phyloP scores from a whole-genome alignment of 345 rosid species.

The Streptanthus diversifolius region DNA sequence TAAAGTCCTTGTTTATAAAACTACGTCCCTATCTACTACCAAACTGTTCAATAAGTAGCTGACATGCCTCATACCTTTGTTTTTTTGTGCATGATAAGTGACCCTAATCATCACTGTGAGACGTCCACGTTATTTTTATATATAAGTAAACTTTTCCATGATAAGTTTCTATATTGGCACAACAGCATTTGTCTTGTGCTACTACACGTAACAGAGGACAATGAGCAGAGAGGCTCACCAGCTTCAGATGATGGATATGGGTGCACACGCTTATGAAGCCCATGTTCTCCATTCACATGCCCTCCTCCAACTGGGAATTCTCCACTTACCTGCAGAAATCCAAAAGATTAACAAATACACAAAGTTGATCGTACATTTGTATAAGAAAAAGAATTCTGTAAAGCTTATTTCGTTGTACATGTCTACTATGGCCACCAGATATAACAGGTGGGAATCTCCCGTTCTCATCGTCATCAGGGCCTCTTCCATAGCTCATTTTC shows the following conservation, averaged over 20 bases:
- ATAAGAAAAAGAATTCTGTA: not conserved
- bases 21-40: not conserved
- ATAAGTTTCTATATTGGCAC: not conserved
- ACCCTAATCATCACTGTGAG: not conserved
- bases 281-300: constrained; percentile 61
- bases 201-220: not conserved
- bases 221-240: constrained; percentile 40
- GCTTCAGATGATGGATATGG: constrained; percentile 87
- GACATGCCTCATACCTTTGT: not conserved
- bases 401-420: constrained; percentile 36
- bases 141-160: not conserved
- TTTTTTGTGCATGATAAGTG: not conserved
- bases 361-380: not conserved
- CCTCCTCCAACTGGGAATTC: constrained; percentile 79
- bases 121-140: not conserved
- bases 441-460: constrained; percentile 61
- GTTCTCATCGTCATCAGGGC: constrained; percentile 78
- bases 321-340: constrained; percentile 69
- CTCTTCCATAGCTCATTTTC: constrained; percentile 97
- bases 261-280: constrained; percentile 80
- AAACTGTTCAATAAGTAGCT: not conserved
- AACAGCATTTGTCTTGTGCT: not conserved
- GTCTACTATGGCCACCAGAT: constrained; percentile 65
- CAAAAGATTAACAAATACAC: not conserved
- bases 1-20: not conserved